Base-by-base conservation (phyloP, 2,329 filamentous ascomycete species). In the Talaromyces sp. region DNA sequence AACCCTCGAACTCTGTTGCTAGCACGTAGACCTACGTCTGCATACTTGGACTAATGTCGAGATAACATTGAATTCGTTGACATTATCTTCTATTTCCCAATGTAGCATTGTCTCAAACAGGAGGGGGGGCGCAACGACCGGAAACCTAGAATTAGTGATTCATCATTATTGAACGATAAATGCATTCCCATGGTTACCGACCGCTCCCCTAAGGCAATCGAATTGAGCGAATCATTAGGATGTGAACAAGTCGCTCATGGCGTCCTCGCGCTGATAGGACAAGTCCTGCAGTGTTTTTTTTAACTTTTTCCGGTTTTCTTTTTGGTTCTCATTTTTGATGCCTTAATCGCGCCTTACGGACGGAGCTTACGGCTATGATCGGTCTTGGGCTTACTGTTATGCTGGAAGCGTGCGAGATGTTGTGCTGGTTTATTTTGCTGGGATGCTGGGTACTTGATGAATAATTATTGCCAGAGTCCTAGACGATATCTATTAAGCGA, bases 161-260 rank as follows among this genome's bases (percentile, higher is more conserved):
- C 21, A 46, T 24, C 43, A 21, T 21, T 8, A 46, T 10, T 11
- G 31, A 14, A 35, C 14, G 32, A 35, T 35, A 6, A 4, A 14
- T 35, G 3, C 38, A 3, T 13, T 3, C 38, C 29, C 29, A 31
- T 31, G n/a, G 14, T 41, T 17, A 6, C 6, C 32, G 8, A n/a
- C 21, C 41, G 17, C 17, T 21, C 9, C n/a, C 17, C 43, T 19
- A 11, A 46, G 9, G 19, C 43, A 24, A 14, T 46, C 6, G n/a
- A 7, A 19, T 49, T 32, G 19, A 17, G 14, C 60, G n/a, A 62
- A 62, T 62, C 60, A 60, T 55, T 14, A 53, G 26, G 29, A 26
- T 46, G 21, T 38, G 61, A 54, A 63, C 61, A 63, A 63, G 52
- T 56, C 61, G 61, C 27, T 56, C 61, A 63, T 29, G 26, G 41